These are phyloP conservation scores for Thinopyrum elongatum DNA, from an alignment of 176 grass and related monocot species.

Conservation along the genomic window DNA sequence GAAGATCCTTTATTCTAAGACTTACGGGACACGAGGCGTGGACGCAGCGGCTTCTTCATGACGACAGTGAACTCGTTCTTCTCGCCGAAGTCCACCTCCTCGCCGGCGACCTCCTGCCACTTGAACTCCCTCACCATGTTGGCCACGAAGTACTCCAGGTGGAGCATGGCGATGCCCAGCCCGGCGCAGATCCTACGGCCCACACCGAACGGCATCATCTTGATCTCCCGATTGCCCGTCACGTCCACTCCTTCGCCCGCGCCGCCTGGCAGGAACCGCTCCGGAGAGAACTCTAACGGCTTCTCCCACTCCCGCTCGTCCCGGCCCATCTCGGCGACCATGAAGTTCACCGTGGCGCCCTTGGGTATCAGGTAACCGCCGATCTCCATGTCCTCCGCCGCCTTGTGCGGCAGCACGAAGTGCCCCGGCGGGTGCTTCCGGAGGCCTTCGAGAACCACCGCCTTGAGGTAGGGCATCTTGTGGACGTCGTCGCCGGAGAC, in stretches of 20 bases:
- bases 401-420: constrained; percentile 38
- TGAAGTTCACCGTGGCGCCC: constrained; percentile 43
- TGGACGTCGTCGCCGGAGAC: constrained; percentile 34
- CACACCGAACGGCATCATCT: constrained; percentile 63
- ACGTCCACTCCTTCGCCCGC: neutral
- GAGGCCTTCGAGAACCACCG: constrained; percentile 56
- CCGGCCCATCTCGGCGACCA: constrained; percentile 37
- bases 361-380: constrained; percentile 44
- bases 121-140: constrained; percentile 25
- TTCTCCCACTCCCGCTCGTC: constrained; percentile 35
- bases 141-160: constrained; percentile 56
- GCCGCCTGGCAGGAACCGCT: constrained; percentile 9
- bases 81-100: constrained; percentile 45
- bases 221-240: constrained; percentile 32
- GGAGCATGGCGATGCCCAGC: constrained; percentile 33
- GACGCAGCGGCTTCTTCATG: constrained; percentile 49
- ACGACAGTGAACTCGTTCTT: constrained; percentile 35
- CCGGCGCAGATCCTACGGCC: constrained; percentile 48
- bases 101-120: constrained; percentile 5
- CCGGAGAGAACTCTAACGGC: constrained; percentile 46
- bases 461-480: constrained; percentile 48
- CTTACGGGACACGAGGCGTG: constrained; percentile 5
- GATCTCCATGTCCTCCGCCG: constrained; percentile 38
- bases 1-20: neutral
- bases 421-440: constrained; percentile 56